Evolutionary conservation across 2,329 filamentous ascomycete species (phyloP), one percentile per base, ranked within the genome.

Genomic region (Coniochaeta prunicola): DNA sequence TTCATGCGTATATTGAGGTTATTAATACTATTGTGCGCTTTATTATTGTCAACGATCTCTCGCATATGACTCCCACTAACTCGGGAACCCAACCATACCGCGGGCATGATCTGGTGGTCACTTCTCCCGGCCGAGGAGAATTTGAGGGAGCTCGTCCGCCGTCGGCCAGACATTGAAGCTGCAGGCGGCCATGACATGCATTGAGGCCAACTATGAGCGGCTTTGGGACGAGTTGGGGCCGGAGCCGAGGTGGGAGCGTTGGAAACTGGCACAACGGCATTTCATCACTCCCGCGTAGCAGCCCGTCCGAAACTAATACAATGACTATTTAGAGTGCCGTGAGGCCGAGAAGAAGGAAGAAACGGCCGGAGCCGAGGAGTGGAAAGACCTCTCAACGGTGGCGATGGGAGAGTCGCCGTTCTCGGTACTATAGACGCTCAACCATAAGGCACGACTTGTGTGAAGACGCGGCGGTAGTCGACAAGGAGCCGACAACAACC

Each of bases 71-170:
- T 6, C 17, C 57, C 4, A 38, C 57, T 12, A 53, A 53, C 7
- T 45, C 54, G 28, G n/a, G 31, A 55, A 28, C 53, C 53, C 6
- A 4, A 55, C n/a, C 56, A 60, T 7, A 31, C 60, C 0, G 61
- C 61, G 1, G 33, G 26, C 15, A 56, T 53, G 57, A 64, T 64
- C 48, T 63, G 62, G 62, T 60, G 58, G 21, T 61, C 62, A 4
- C 59, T 42, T n/a, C 53, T 55, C 30, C 53, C 53, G 30, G 12
- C 45, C 21, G 21, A 30, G n/a, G 26, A 36, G 28, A 59, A 59
- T 1, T 54, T 57, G 13, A 21, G 26, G 17, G 60, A 58, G 50
- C 54, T 63, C n/a, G 58, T 24, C 34, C 48, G 53, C 17, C 54
- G 57, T 1, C 19, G 24, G 34, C 60, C 60, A 0, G 45, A 56